Conservation (phyloP, 208 protist genomes). For the Trypanosoma theileri region DNA sequence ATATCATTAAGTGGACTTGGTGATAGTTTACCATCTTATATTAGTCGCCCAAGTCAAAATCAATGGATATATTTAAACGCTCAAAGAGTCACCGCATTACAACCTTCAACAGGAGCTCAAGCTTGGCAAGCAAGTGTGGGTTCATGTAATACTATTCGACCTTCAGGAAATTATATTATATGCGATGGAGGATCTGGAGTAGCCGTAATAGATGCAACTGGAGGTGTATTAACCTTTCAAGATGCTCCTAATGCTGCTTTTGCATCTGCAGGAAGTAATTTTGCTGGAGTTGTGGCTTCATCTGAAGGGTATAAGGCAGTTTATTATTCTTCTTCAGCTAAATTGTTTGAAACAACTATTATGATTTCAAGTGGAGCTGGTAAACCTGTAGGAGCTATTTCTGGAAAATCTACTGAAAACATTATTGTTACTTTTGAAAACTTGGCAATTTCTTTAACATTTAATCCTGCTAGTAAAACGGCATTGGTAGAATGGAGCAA, state of each 20-base stretch:
- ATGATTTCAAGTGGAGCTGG: constrained; percentile 1
- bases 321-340: constrained; percentile 9
- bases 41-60: constrained; percentile 7
- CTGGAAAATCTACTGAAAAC: constrained; percentile 13
- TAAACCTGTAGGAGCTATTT: constrained; percentile 2
- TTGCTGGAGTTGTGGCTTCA: constrained; percentile 13
- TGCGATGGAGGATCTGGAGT: constrained; percentile 16
- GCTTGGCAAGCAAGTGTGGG: constrained; percentile 9
- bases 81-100: not conserved
- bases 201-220: constrained; percentile 4
- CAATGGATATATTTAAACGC: constrained; percentile 11
- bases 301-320: constrained; percentile 5
- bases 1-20: not conserved
- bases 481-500: constrained; percentile 11
- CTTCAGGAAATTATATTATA: constrained; percentile 7
- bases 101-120: constrained; percentile 11
- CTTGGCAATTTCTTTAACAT: constrained; percentile 8
- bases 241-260: constrained; percentile 6
- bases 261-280: constrained; percentile 4
- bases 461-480: not conserved
- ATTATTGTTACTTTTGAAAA: constrained; percentile 23
- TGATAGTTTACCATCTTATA: constrained; percentile 12
- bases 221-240: not conserved
- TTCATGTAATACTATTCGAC: constrained; percentile 7
- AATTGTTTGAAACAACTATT: constrained; percentile 1